Evolutionary conservation across 805 yeast species (phyloP).

Genomic region (Wickerhamiella domercqiae): DNA sequence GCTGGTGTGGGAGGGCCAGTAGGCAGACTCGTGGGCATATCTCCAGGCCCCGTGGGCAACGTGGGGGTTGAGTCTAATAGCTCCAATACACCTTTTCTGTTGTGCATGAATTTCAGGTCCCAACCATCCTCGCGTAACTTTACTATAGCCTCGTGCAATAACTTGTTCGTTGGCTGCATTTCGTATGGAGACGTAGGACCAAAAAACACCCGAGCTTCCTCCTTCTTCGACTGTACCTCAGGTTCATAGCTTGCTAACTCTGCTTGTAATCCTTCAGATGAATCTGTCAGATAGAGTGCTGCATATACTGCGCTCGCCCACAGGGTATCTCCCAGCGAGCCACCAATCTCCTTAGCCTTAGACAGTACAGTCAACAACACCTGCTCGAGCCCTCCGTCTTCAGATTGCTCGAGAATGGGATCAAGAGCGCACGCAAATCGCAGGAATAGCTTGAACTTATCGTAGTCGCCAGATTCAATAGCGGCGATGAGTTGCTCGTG

Average conservation of each 20-base stretch:
- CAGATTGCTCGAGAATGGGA: constrained; percentile 37
- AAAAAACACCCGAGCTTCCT: constrained; percentile 7
- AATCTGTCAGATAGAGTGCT: constrained; percentile 10
- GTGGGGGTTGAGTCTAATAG: not conserved
- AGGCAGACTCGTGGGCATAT: not conserved
- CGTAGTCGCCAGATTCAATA: constrained; percentile 38
- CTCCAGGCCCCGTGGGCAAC: not conserved
- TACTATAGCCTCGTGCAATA: constrained; percentile 15
- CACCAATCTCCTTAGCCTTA: not conserved
- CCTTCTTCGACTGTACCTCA: not conserved
- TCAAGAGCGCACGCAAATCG: constrained; percentile 55
- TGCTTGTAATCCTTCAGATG: constrained; percentile 4
- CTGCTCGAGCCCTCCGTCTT: constrained; percentile 29
- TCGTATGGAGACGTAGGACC: constrained; percentile 19
- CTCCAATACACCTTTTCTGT: constrained; percentile 5
- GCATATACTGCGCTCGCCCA: constrained; percentile 12
- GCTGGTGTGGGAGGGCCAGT: not conserved
- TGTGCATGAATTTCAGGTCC: constrained; percentile 16
- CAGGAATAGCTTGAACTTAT: constrained; percentile 50
- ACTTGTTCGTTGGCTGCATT: constrained; percentile 22
- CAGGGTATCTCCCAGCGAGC: constrained; percentile 4
- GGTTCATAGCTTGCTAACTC: constrained; percentile 3
- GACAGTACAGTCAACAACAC: constrained; percentile 2
- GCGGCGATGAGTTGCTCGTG: constrained; percentile 47
- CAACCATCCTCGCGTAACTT: constrained; percentile 13